Percentiles rank a stretch among this genome's conserved stretches.
Evolutionary conservation across 495 filamentous ascomycete species (phyloP).

Genomic region (Aspergillus biplanus): DNA sequence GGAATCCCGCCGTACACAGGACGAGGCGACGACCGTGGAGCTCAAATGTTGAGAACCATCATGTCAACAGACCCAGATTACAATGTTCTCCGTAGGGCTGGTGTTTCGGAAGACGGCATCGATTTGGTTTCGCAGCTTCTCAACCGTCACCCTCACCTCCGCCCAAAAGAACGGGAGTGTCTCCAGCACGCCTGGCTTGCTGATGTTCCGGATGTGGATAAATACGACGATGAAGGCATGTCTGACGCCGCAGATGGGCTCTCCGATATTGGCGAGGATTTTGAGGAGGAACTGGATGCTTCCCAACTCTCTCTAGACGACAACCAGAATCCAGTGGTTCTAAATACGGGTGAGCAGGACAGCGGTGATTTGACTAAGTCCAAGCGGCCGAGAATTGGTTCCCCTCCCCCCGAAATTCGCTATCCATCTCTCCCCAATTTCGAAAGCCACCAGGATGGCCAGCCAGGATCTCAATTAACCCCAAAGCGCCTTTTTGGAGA

Average conservation of each 20-base stretch:
- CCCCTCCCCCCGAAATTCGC: conserved; percentile 35
- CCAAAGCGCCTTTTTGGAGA: conserved; percentile 76
- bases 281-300: conserved; percentile 47
- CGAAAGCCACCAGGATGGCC: conserved; percentile 42
- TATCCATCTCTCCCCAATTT: conserved; percentile 51
- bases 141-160: conserved; percentile 66
- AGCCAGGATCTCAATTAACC: conserved; percentile 33
- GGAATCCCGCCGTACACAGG: conserved; percentile 78
- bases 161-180: conserved; percentile 67
- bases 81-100: conserved; percentile 53
- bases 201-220: conserved; percentile 43
- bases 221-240: conserved; percentile 53
- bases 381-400: conserved; percentile 44
- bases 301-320: conserved; percentile 32
- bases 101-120: conserved; percentile 66
- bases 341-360: conserved; percentile 28
- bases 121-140: conserved; percentile 79
- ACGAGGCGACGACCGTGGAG: conserved; percentile 55
- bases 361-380: conserved; percentile 41
- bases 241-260: conserved; percentile 53
- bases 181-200: conserved; percentile 70
- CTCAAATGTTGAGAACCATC: conserved; percentile 76
- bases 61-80: conserved; percentile 73
- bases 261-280: conserved; percentile 50
- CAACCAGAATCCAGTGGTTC: conserved; percentile 46